Base-by-base conservation (phyloP, 495 filamentous ascomycete genomes). In the Letharia lupina region DNA sequence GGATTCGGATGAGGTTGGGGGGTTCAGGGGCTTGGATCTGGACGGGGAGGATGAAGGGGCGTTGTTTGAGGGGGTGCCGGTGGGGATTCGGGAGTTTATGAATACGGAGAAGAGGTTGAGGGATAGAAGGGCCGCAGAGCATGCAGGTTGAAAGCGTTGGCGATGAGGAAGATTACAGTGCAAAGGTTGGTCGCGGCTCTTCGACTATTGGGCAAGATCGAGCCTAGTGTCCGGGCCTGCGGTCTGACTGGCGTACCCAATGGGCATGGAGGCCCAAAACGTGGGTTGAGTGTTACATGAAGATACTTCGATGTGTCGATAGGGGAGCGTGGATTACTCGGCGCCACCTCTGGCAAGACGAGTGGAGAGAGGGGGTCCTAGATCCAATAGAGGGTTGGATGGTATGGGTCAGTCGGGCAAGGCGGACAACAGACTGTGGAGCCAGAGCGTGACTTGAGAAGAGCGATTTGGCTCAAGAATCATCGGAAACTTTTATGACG, bases 61-160 rank as follows among this genome's bases (percentile, higher is more conserved):
- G 62, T 68, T 96, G 61, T 96, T 95, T 73, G 84, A 84, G 63
- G 86, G 85, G 68, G 85, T 98, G 52, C 93, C 95, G 1, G 89
- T 98, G 31, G 95, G 94, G 9, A 96, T 98, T 67, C 82, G 89
- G 64, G 94, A 95, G 74, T 98, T 98, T 76, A 98, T 98, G 93
- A 90, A 88, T 79, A 91, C 87, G 60, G 94, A 98, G 80, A 98
- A 97, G 83, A 87, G 78, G 75, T 76, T 98, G 67, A 91, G 91
- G 75, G 82, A 89, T 76, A 90, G 84, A 76, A 87, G 58, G 77
- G 62, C 74, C 78, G 61, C 10, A 31, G 45, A 44, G 31, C 11
- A 33, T 5, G 57, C 35, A 31, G 44, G 40, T 20, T 16, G 15
- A 58, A 61, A 39, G 12, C 2, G 40, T 3, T 37, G 35, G 42